Percentiles rank a stretch among this genome's conserved stretches.
Evolutionary conservation across 108 stramenopile species (phyloP).

Genomic region (Cyclotella sp.): DNA sequence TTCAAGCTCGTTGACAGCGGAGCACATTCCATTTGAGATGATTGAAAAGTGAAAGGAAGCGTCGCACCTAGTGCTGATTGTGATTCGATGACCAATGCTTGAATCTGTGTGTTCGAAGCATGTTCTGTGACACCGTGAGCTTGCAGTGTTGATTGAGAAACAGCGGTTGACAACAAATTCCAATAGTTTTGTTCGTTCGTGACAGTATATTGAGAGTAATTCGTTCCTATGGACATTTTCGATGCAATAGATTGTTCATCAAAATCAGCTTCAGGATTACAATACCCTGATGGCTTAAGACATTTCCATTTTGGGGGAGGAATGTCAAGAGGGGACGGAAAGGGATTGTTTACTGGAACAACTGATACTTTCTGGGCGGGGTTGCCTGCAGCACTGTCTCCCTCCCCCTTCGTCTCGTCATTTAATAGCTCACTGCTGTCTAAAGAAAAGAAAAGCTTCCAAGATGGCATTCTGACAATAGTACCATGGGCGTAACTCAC

Average conservation of each 20-base stretch:
- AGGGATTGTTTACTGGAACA: constrained; percentile 40
- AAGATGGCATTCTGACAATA: constrained; percentile 69
- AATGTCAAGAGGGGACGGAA: constrained; percentile 50
- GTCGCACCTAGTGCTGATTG: constrained; percentile 16
- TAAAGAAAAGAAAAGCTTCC: constrained; percentile 69
- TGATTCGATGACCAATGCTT: constrained; percentile 34
- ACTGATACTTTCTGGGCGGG: constrained; percentile 9
- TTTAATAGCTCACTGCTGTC: constrained; percentile 24
- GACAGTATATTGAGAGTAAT: background rate
- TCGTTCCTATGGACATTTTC: constrained; percentile 9
- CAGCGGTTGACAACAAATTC: constrained; percentile 20
- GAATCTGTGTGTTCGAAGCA: background rate
- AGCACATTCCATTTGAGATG: constrained; percentile 34
- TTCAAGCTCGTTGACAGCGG: constrained; percentile 12
- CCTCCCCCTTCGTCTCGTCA: background rate
- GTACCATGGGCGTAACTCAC: constrained; percentile 78
- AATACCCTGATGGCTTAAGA: background rate
- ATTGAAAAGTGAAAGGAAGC: constrained; percentile 29
- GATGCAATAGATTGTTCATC: constrained; percentile 15
- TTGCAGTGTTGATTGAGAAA: constrained; percentile 11
- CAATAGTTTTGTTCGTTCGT: constrained; percentile 26
- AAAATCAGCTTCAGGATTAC: constrained; percentile 4
- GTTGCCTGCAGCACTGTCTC: constrained; percentile 9
- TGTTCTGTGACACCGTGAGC: constrained; percentile 8
- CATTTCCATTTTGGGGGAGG: constrained; percentile 29